phyloP scores from a whole-genome alignment of 495 filamentous ascomycete species.

The Evernia prunastri region DNA sequence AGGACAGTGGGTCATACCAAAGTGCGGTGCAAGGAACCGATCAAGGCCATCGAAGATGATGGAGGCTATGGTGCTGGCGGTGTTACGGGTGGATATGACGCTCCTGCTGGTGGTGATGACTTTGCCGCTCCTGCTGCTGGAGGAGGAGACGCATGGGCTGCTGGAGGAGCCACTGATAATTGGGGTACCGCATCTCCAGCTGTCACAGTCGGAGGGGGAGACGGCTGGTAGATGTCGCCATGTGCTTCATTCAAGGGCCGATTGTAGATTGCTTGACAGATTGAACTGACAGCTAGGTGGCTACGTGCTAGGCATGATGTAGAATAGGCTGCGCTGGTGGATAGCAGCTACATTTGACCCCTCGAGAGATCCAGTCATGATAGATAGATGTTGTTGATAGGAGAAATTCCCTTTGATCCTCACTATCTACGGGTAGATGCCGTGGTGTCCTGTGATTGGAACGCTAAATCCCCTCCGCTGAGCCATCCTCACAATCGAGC shows the following conservation, averaged over 20 bases:
- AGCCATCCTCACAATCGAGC: background rate
- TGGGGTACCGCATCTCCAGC: slow-evolving; percentile 7
- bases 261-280: background rate
- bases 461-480: background rate
- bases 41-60: slow-evolving; percentile 31
- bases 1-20: slow-evolving; percentile 59
- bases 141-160: background rate
- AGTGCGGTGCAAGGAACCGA: slow-evolving; percentile 50
- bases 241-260: background rate
- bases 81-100: slow-evolving; percentile 5
- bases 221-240: background rate
- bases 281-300: background rate
- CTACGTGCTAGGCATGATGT: too few species aligned
- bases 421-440: background rate
- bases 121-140: slow-evolving; percentile 14
- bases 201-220: background rate
- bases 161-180: slow-evolving; percentile 2
- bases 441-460: background rate
- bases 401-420: background rate
- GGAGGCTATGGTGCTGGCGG: slow-evolving; percentile 16
- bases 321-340: background rate
- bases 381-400: background rate
- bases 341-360: too few species aligned
- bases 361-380: background rate
- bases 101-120: slow-evolving; percentile 1